Evolutionary conservation across 2,329 filamentous ascomycete species (phyloP).

Genomic region (Aspergillus oerlinghausenensis): DNA sequence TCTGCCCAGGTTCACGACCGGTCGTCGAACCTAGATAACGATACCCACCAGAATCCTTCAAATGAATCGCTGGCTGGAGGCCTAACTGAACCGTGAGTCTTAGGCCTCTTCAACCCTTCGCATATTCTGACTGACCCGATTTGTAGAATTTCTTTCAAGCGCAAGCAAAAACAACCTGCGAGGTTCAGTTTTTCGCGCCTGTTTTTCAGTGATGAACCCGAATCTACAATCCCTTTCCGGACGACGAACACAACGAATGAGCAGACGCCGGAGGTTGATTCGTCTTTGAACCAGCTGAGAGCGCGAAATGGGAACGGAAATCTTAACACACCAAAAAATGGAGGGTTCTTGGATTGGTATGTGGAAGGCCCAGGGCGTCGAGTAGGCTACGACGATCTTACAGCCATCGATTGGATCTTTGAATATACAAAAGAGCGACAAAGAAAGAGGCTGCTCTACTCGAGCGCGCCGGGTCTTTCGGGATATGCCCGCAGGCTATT

Average conservation of each 20-base stretch:
- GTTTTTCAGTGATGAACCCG: conserved; percentile 28
- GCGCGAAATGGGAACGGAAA: conserved; percentile 21
- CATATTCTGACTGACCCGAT: conserved; percentile 2
- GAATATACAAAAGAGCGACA: conserved; percentile 96
- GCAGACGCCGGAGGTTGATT: conserved; percentile 22
- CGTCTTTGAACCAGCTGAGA: conserved; percentile 19
- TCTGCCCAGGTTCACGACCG: conserved; percentile 10
- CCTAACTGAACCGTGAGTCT: conserved; percentile 33
- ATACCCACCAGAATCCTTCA: conserved; percentile 6
- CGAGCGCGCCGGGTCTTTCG: conserved; percentile 64
- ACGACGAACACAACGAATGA: conserved; percentile 23
- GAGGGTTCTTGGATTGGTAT: conserved; percentile 68
- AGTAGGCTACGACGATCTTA: conserved; percentile 92
- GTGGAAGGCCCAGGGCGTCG: conserved; percentile 81
- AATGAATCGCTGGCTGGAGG: conserved; percentile 27
- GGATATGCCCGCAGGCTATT: conserved; percentile 69
- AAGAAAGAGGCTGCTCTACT: conserved; percentile 70
- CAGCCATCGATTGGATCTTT: conserved; percentile 99
- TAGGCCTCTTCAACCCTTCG: background rate
- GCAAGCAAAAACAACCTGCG: conserved; percentile 38
- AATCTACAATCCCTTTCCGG: conserved; percentile 19
- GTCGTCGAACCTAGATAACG: conserved; percentile 17
- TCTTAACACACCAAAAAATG: conserved; percentile 35
- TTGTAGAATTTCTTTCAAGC: conserved; percentile 40
- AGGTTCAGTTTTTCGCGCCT: conserved; percentile 39